Evolutionary conservation across 352 stramenopile genomes (phyloP), one percentile per base, ranked within the genome.

Genomic region (Phytopythium boreale): DNA sequence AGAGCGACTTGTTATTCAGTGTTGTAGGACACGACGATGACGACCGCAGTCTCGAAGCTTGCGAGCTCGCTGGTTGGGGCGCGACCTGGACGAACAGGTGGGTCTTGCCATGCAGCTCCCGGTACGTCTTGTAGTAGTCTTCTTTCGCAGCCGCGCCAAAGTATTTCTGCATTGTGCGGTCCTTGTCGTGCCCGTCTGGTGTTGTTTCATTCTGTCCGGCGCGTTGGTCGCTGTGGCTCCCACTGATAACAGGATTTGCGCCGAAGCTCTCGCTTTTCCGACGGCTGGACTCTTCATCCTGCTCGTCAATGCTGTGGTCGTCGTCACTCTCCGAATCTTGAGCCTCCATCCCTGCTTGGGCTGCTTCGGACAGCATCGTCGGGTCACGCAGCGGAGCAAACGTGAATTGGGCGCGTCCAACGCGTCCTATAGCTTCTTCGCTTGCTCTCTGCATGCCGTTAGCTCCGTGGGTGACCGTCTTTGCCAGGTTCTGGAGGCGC

Each of bases 91-190:
- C 61, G 51, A 87, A 89, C 29, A 89, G 66, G 2, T 89, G 80
- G 0, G 77, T 70, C 60, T 87, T 89, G 39, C 66, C 69, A 51
- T 89, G 80, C 3, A 87, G 71, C 15, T 84, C 76, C 11, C 74
- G 64, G 56, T 87, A 89, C 49, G 70, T 76, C 31, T 75, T 80
- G 59, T 89, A 89, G 73, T 86, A 89, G 4, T 71, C 70, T 9
- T 52, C 51, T 10, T 80, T 77, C 1, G 80, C 80, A 1, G 56
- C 69, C 0, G 59, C 43, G 0, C 77, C 80, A 67, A 89, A 89
- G 55, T 89, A 89, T 49, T 87, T 89, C 31, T 67, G 58, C 2
- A 44, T 46, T 1, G 60, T 53, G 3, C 31, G 41, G 3, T 70
- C 52, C 5, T 67, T 63, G 17, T 76, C 62, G 37, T 60, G 36